A percentile compares a stretch with the other conserved stretches of the same genome.
Conservation (phyloP, 139 green algal genomes). For the Monoraphidium neglectum region DNA sequence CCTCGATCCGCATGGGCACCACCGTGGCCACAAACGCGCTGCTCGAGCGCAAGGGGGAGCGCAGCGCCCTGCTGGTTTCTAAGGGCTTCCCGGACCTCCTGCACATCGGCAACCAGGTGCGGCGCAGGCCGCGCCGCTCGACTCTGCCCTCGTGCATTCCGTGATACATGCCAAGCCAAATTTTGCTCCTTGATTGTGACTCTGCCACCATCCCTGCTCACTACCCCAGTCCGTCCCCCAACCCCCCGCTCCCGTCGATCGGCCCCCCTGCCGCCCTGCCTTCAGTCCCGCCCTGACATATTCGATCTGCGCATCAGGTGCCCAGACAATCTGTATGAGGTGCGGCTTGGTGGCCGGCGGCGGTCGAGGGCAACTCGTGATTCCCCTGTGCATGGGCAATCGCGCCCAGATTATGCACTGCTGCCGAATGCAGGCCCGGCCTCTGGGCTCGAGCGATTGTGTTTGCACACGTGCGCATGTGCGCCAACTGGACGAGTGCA, state of each 20-base stretch:
- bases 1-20: slow-evolving; percentile 93
- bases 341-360: not conserved
- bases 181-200: too few species aligned
- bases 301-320: slow-evolving; percentile 86
- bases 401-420: not conserved
- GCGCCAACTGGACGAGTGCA: too few species aligned
- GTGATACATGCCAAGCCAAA: too few species aligned
- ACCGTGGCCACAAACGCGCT: slow-evolving; percentile 95
- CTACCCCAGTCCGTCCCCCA: not conserved
- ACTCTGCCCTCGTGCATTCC: too few species aligned
- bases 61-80: slow-evolving; percentile 79
- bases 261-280: not conserved
- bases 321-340: slow-evolving; percentile 52
- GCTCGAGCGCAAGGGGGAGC: slow-evolving; percentile 88
- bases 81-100: slow-evolving; percentile 92
- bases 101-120: slow-evolving; percentile 92
- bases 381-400: not conserved
- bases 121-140: too few species aligned
- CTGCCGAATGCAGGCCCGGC: too few species aligned
- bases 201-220: too few species aligned
- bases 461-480: too few species aligned
- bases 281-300: slow-evolving; percentile 82
- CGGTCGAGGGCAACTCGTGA: not conserved
- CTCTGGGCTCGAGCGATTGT: too few species aligned
- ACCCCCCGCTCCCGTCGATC: not conserved